These are phyloP conservation scores for Glycine soja DNA, from an alignment of 306 rosid genomes.

Conservation along the genomic window DNA sequence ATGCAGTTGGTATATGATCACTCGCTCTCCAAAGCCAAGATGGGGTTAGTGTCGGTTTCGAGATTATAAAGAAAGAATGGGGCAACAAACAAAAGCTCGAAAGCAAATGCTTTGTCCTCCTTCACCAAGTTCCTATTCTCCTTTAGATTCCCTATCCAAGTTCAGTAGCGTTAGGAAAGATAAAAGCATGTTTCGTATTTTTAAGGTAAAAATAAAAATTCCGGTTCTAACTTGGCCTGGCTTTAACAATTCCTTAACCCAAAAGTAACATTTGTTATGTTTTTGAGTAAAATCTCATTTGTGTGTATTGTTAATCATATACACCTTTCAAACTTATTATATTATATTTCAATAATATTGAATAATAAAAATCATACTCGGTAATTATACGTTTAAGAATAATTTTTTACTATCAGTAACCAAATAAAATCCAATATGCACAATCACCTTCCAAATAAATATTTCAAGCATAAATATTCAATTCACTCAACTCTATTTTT, in stretches of 20 bases:
- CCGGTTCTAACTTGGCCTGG: background rate
- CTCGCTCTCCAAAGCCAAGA: background rate
- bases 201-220: background rate
- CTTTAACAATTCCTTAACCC: background rate
- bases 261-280: too few relatives aligned
- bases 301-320: background rate
- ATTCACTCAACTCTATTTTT: too few relatives aligned
- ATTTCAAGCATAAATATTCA: too few relatives aligned
- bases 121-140: background rate
- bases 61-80: background rate
- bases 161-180: background rate
- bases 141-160: background rate
- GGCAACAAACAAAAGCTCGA: background rate
- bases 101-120: constrained; percentile 31
- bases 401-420: too few relatives aligned
- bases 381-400: too few relatives aligned
- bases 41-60: background rate
- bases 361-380: too few relatives aligned
- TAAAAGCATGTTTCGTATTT: background rate
- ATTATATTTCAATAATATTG: too few relatives aligned
- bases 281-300: too few relatives aligned
- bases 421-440: too few relatives aligned
- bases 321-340: background rate
- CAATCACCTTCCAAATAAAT: too few relatives aligned
- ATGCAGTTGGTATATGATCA: background rate